Evolutionary conservation across 2,329 filamentous ascomycete genomes (phyloP).

Genomic region (Aspergillus clavatus): DNA sequence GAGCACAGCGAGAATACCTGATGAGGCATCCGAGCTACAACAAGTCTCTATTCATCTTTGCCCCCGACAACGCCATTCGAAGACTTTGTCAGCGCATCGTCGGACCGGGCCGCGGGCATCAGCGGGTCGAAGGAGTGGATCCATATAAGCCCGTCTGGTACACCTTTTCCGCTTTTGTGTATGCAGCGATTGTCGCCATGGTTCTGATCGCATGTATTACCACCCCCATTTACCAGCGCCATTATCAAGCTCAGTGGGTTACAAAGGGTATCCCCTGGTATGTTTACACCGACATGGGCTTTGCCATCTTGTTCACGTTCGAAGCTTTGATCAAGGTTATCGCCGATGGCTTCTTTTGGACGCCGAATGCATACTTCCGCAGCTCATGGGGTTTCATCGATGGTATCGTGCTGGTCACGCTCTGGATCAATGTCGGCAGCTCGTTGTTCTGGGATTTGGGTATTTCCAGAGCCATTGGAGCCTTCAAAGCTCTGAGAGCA

Average conservation of each 20-base stretch:
- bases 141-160: slow-evolving; percentile 92
- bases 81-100: slow-evolving; percentile 83
- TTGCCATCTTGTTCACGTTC: slow-evolving; percentile 77
- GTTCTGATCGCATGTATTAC: slow-evolving; percentile 93
- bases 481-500: slow-evolving; percentile 93
- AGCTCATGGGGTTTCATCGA: slow-evolving; percentile 98
- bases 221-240: slow-evolving; percentile 90
- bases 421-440: slow-evolving; percentile 92
- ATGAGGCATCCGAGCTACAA: slow-evolving; percentile 86
- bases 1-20: slow-evolving; percentile 86
- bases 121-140: slow-evolving; percentile 82
- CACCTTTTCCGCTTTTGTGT: slow-evolving; percentile 86
- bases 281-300: slow-evolving; percentile 86
- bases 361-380: slow-evolving; percentile 93
- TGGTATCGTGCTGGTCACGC: slow-evolving; percentile 79
- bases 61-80: slow-evolving; percentile 70
- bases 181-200: slow-evolving; percentile 92
- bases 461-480: slow-evolving; percentile 84
- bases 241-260: slow-evolving; percentile 67
- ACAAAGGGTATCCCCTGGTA: slow-evolving; percentile 60
- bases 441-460: slow-evolving; percentile 75
- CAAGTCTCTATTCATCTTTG: slow-evolving; percentile 82
- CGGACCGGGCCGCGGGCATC: slow-evolving; percentile 78
- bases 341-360: slow-evolving; percentile 93
- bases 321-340: slow-evolving; percentile 90